Percentiles rank a stretch among this genome's conserved stretches.
Conservation (phyloP, 2,329 filamentous ascomycete species). For the Ilyonectria robusta region DNA sequence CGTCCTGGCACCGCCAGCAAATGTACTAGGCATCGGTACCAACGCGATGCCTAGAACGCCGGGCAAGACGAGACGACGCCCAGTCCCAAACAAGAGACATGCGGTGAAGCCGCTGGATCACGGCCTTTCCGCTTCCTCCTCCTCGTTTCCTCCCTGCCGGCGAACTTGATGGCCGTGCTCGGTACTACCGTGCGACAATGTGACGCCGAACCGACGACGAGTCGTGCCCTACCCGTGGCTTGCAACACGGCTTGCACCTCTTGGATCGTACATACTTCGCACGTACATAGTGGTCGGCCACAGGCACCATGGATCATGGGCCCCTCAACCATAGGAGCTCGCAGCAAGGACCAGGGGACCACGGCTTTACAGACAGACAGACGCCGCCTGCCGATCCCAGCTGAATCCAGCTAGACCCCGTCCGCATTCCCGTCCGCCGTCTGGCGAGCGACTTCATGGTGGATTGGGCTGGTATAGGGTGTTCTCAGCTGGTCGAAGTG, state of each 20-base stretch:
- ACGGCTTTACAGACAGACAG: constrained; percentile 15
- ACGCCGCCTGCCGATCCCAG: constrained; percentile 23
- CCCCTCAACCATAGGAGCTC: background rate
- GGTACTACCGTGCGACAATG: constrained; percentile 19
- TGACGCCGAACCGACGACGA: constrained; percentile 10
- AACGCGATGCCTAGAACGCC: background rate
- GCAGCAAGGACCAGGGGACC: constrained; percentile 26
- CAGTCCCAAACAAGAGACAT: constrained; percentile 14
- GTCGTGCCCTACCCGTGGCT: constrained; percentile 1
- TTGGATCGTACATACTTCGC: background rate
- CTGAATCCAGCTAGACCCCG: constrained; percentile 9
- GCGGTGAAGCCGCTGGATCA: constrained; percentile 26
- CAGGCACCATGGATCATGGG: constrained; percentile 11
- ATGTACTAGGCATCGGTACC: background rate
- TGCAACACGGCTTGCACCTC: background rate
- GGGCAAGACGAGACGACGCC: background rate
- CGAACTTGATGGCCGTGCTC: constrained; percentile 24
- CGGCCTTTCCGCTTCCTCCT: background rate
- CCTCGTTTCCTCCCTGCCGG: background rate
- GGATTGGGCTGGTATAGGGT: background rate
- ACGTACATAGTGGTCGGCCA: background rate
- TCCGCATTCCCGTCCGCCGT: background rate
- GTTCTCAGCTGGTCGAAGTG: constrained; percentile 10
- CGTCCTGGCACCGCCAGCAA: background rate
- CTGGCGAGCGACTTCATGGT: constrained; percentile 17